Evolutionary conservation across 164 flowering plant genomes (phyloP), one percentile per base, ranked within the genome.

Genomic region (Houttuynia cordata): DNA sequence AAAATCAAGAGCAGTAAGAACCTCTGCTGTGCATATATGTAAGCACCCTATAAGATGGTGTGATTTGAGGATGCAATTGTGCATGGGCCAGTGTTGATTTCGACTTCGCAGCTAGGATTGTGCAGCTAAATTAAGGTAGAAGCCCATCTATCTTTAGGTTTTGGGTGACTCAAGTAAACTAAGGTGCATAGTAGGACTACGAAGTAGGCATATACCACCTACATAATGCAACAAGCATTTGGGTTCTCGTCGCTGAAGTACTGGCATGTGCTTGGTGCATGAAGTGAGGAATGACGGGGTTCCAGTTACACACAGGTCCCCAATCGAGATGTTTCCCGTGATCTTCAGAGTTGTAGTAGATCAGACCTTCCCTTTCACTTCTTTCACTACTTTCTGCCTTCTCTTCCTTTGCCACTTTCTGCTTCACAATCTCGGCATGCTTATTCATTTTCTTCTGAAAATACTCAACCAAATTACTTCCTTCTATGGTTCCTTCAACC

Each of bases 221-320:
- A n/a, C n/a, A n/a, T 67, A 30, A 84, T 57, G 49, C 59, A 62
- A 65, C 96, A 86, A 18, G 93, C 81, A 74, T 88, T 83, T 47
- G 93, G 91, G 66, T 86, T 86, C 70, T 88, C 93, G 75, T 88
- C 93, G 65, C 96, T 84, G 63, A 86, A 88, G 58, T 74, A 49
- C 60, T 79, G 86, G 86, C 93, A 73, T 84, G 79, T 25, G 78
- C 87, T 66, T 80, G 81, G 57, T 86, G 87, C 54, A 84, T 60
- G 24, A 83, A 71, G 59, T 84, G 2, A 30, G 2, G 4, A 30
- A 84, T 7, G 90, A 84, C 39, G 47, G 68, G 54, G 49, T 47
- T 12, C 37, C 69, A 13, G 62, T 53, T 9, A 73, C 80, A 18
- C 15, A 13, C 51, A 49, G 19, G n/a, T 49, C 9, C n/a, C 51